These are phyloP conservation scores for Danielia oregonensis DNA, from an alignment of 805 yeast genomes.

Conservation along the genomic window DNA sequence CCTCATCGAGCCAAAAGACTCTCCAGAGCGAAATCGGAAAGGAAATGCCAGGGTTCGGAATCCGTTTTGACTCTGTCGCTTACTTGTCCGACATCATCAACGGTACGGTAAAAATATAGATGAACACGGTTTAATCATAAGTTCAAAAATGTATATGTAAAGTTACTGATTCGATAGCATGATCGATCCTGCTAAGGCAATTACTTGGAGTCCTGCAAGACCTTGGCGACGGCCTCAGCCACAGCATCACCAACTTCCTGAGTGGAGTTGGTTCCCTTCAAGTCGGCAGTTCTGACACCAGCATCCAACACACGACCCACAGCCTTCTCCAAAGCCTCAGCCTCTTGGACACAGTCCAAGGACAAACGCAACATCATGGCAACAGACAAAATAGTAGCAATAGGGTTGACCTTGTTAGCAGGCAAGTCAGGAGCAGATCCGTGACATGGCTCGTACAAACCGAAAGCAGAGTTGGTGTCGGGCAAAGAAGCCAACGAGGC, in stretches of 20 bases:
- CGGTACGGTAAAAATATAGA: constrained; percentile 16
- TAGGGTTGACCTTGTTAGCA: constrained; percentile 84
- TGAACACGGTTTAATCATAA: too few relatives aligned
- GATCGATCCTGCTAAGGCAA: too few relatives aligned
- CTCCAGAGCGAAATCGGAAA: constrained; percentile 9
- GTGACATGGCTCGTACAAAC: constrained; percentile 97
- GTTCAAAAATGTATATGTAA: too few relatives aligned
- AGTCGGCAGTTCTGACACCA: constrained; percentile 88
- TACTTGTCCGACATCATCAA: constrained; percentile 30
- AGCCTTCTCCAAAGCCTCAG: constrained; percentile 83
- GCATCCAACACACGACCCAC: constrained; percentile 76
- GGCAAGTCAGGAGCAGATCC: constrained; percentile 97
- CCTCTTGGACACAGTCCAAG: constrained; percentile 77
- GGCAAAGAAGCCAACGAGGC: constrained; percentile 97
- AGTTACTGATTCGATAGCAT: too few relatives aligned
- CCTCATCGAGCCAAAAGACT: constrained; percentile 16
- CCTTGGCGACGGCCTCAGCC: constrained; percentile 63
- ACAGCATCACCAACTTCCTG: constrained; percentile 93
- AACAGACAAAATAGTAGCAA: constrained; percentile 91
- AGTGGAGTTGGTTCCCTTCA: constrained; percentile 81
- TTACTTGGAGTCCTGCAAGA: constrained; percentile 32
- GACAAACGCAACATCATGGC: constrained; percentile 97
- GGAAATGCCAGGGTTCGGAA: constrained; percentile 8
- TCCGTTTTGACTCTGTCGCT: constrained; percentile 26
- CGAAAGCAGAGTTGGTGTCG: constrained; percentile 90